Evolutionary conservation across 208 protist genomes (phyloP), one percentile per base, ranked within the genome.

Genomic region (Acanthamoeba royreba): DNA sequence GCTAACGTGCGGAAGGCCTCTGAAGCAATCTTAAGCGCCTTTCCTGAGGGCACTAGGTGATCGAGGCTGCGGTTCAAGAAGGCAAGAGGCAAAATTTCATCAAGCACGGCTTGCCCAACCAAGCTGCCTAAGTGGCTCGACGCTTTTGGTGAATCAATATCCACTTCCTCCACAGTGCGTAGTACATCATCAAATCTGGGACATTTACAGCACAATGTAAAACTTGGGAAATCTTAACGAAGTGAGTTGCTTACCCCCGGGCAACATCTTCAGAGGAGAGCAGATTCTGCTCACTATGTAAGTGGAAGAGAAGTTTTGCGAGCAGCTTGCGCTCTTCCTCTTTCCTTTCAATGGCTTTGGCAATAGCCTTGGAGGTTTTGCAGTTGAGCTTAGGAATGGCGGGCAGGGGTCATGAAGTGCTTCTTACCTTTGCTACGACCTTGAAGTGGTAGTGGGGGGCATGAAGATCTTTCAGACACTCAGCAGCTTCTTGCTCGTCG

Each of bases 391-490:
- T n/a, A n/a, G n/a, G n/a, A n/a, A n/a, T n/a, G n/a, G n/a, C n/a
- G n/a, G n/a, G n/a, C n/a, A n/a, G n/a, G n/a, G n/a, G n/a, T n/a
- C n/a, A n/a, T 69, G n/a, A 15, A 69, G n/a, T 35, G 55, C 55
- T n/a, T n/a, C n/a, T n/a, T n/a, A 77, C 66, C 66, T 77, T 77
- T 0, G 66, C 22, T 4, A 86, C 77, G 13, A 86, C 77, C 43
- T 86, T 55, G 31, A 35, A 38, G 43, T 86, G 77, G 47, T 28
- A 55, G 7, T 86, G n/a, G 11, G 77, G 77, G 8, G 77, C 77
- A n/a, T 86, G 19, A 31, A 86, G 42, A n/a, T 86, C 77, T 22
- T 86, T 86, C 31, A 86, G 31, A 45, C 77, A 86, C 77, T 86
- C 77, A 0, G n/a, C 77, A 2, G 77, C 77, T 22, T 86, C 77